Evolutionary conservation across 176 grass and related monocot genomes (phyloP), one percentile per base, ranked within the genome.

Genomic region (Hyparrhenia diplandra): DNA sequence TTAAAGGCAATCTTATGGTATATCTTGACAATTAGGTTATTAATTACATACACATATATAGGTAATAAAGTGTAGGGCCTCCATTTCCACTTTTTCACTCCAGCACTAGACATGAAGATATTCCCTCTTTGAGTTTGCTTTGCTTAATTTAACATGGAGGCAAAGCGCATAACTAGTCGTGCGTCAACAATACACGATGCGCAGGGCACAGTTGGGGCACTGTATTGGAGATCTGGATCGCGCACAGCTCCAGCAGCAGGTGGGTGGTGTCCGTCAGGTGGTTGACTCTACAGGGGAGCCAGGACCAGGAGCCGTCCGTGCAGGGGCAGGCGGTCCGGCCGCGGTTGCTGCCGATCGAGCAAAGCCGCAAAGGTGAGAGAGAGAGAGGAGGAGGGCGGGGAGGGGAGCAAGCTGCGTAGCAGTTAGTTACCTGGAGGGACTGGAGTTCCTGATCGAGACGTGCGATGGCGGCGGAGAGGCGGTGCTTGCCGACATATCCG

Each of bases 401-500:
- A 29, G 21, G 8, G 7, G 28, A 43, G 23, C 59, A 62, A 28
- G 59, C 0, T 23, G 47, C 1, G 52, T 10, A 21, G n/a, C n/a
- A n/a, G n/a, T n/a, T 1, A 69, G 67, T 8, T 12, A 93, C 90
- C 90, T 93, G 80, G 68, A 97, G 94, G 20, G 94, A 93, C 71
- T 85, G 68, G 74, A 97, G 87, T 84, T 97, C 94, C 85, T 97
- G 94, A 57, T 97, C 86, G 45, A 97, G 94, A 74, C 94, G 90
- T 29, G 73, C 16, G 73, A 97, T 91, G 87, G 94, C 88, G 57
- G 94, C 94, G 67, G 88, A 69, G 70, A 97, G 88, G 84, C 94
- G 85, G 79, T 93, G 94, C 90, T 91, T 97, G 17, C 94, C 94
- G 21, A 97, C 85, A 63, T 89, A 92, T 20, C 83, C 90, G 7